Evolutionary conservation across 495 filamentous ascomycete species (phyloP).

Genomic region (Talaromyces nanjingensis): DNA sequence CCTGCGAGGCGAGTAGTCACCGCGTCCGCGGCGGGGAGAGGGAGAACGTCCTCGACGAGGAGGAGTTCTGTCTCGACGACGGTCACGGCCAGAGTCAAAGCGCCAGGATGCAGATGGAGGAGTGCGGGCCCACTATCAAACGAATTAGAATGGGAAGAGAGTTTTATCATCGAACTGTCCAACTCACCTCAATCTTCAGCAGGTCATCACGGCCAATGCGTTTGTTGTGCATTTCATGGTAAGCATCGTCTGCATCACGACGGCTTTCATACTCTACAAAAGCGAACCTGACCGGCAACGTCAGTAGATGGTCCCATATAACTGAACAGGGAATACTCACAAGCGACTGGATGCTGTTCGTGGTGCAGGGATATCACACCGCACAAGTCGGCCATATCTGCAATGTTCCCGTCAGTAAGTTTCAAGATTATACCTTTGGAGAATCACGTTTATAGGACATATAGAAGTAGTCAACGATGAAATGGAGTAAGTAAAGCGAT

Average conservation of each 20-base stretch:
- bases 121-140: constrained; percentile 85
- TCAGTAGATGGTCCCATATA: not conserved
- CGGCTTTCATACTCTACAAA: constrained; percentile 99
- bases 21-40: constrained; percentile 67
- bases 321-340: constrained; percentile 47
- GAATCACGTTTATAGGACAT: constrained; percentile 11
- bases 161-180: not conserved
- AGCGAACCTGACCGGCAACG: constrained; percentile 61
- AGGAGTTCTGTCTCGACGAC: constrained; percentile 68
- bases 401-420: constrained; percentile 8
- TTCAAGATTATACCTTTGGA: not conserved
- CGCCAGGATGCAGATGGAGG: constrained; percentile 98
- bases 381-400: constrained; percentile 97
- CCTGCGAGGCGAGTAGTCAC: constrained; percentile 84
- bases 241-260: constrained; percentile 97
- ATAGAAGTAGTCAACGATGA: constrained; percentile 11
- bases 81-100: constrained; percentile 82
- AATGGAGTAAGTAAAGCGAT: constrained; percentile 7
- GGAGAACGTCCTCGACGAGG: constrained; percentile 70
- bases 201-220: constrained; percentile 93
- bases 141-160: constrained; percentile 9
- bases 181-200: constrained; percentile 89
- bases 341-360: constrained; percentile 86
- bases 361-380: constrained; percentile 96
- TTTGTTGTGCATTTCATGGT: constrained; percentile 99